Base-by-base conservation (phyloP, 306 rosid species). In the Lablab purpureus region DNA sequence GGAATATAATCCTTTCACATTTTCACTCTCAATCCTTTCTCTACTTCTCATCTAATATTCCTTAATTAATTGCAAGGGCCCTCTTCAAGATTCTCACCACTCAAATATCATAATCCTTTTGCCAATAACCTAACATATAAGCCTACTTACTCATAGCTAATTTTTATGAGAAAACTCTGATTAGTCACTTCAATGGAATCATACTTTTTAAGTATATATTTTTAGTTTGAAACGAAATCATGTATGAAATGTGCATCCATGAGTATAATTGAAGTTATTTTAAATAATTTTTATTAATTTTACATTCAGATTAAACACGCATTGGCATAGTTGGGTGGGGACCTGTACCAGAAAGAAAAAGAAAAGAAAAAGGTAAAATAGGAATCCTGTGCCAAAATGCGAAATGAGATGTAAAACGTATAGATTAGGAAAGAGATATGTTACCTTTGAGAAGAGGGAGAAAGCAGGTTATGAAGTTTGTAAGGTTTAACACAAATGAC, bases 341-440 rank as follows among this genome's bases (percentile, higher is more conserved):
- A 10, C 23, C 32, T 34, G 5, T 32, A 11, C 13, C 50, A 55
- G 56, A 45, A 5, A 5, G 2, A 23, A 10, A 7, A 54, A 54
- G 22, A 37, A 37, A 37, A 9, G 2, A 47, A 36, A 51, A 46
- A 34, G 22, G 40, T 6, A 47, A 70, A 34, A 11, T 5, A 41
- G 51, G 75, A 12, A 58, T 58, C 17, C 5, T 41, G 60, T 19
- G 30, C 51, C 32, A 59, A 73, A 58, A 22, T 68, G 74, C 41
- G 50, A 79, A 67, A 83, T 65, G 75, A 77, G 32, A 30, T 17
- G 6, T 23, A 67, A 74, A 76, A 32, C 65, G 66, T 63, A 79
- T 56, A 56, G 32, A 76, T 76, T 65, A 50, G 80, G 83, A 72
- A 80, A 81, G 21, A 49, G 36, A 36, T 56, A 56, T 49, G 76